Base-by-base conservation (phyloP, 768 basidiomycete species). In the Lentinula raphanica region DNA sequence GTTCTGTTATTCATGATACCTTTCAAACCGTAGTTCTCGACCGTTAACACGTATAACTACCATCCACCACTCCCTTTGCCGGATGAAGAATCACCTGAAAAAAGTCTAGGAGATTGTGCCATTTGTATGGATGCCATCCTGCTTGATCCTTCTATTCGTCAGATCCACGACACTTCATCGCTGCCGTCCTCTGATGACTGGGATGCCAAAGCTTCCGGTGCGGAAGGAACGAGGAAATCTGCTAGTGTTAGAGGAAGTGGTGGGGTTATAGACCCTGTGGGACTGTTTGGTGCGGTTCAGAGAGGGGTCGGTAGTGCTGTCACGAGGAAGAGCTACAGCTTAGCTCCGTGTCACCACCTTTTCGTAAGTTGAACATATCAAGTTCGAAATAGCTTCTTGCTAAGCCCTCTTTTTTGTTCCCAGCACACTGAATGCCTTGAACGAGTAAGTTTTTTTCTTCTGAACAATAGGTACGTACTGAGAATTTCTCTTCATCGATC, bases 71-170 rank as follows among this genome's bases (percentile, higher is more conserved):
- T 96, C 38, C 87, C 90, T 0, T 62, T 81, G 1, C 78, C 86
- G 0, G 90, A 93, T 65, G 68, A 87, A 0, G 92, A 94, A 68
- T 79, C 88, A 2, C 85, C 87, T 1, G 87, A 87, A 45, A 84
- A 87, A 62, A 81, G 87, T 2, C 73, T 92, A 15, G 92, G 90
- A 6, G 92, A 95, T 67, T 97, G 94, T 64, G 84, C 92, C 5
- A 95, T 97, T 54, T 96, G 94, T 65, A 94, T 96, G 92, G 94
- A 96, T 58, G 80, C 84, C 4, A 94, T 95, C 61, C 65, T 82
- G 39, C 68, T 82, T 25, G 80, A 84, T 44, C 72, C 79, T 44
- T 66, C 71, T 5, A 65, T 74, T 44, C 74, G 69, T 23, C 38
- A 36, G 56, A 15, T 17, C 29, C 27, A 44, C 19, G 29, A 48